phyloP scores from a whole-genome alignment of 2,329 filamentous ascomycete genomes.

The Exophiala spinifera region DNA sequence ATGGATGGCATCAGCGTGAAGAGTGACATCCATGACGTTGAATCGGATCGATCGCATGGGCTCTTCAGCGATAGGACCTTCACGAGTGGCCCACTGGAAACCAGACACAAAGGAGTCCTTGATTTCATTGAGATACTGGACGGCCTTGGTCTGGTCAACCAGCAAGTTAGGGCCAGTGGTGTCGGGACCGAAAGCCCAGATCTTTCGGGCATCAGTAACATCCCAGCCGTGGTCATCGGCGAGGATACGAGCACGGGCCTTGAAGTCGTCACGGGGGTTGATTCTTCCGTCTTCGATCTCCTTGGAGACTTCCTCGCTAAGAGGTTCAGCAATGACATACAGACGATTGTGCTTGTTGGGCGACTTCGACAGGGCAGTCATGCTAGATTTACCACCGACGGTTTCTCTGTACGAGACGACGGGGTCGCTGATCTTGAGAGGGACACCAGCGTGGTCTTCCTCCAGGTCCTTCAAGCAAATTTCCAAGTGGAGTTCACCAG shows the following conservation, averaged over 20 bases:
- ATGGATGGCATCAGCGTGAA: constrained; percentile 99
- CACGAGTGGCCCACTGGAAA: constrained; percentile 99
- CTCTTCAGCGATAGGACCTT: constrained; percentile 97
- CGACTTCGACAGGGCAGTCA: constrained; percentile 97
- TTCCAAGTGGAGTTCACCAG: constrained; percentile 98
- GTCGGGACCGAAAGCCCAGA: constrained; percentile 99
- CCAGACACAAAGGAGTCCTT: constrained; percentile 99
- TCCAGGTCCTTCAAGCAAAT: constrained; percentile 99
- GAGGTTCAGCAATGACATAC: constrained; percentile 87
- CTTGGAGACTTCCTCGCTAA: constrained; percentile 84
- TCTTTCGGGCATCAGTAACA: constrained; percentile 99
- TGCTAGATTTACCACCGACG: constrained; percentile 77
- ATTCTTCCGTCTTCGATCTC: constrained; percentile 93
- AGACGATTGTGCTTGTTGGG: constrained; percentile 99
- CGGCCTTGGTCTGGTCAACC: constrained; percentile 99
- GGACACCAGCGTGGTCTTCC: constrained; percentile 98
- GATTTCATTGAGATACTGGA: constrained; percentile 99
- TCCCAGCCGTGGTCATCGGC: constrained; percentile 99
- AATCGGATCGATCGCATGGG: constrained; percentile 96
- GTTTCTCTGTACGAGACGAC: constrained; percentile 99
- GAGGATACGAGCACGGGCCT: constrained; percentile 91
- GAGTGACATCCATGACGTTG: constrained; percentile 99
- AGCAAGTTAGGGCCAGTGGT: constrained; percentile 97
- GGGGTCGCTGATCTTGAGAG: constrained; percentile 95
- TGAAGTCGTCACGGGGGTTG: constrained; percentile 95